phyloP scores from a whole-genome alignment of 352 stramenopile genomes.

The Globisporangium splendens region DNA sequence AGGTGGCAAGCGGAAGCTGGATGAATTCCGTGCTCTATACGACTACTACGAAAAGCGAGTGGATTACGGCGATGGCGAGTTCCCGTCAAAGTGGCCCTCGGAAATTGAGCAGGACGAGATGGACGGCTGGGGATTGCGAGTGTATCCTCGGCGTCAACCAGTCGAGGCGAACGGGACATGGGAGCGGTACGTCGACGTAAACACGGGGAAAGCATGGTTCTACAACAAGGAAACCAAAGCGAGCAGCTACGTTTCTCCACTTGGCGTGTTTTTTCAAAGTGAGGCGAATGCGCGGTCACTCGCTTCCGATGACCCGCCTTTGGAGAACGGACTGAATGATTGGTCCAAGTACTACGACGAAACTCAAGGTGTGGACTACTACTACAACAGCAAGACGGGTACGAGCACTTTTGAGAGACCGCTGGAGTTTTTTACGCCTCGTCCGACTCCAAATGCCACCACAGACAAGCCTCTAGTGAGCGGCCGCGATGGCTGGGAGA shows the following conservation, averaged over 20 bases:
- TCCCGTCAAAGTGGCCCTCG: conserved; percentile 86
- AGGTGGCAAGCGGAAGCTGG: conserved; percentile 67
- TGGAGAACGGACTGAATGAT: conserved; percentile 11
- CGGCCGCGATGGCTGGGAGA: conserved; percentile 34
- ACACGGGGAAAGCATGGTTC: conserved; percentile 48
- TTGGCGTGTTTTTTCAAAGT: conserved; percentile 13
- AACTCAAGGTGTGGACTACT: conserved; percentile 59
- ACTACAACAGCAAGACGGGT: conserved; percentile 35
- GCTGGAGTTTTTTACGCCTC: conserved; percentile 25
- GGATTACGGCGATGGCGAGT: conserved; percentile 90
- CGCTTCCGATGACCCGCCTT: neutral
- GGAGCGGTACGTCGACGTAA: conserved; percentile 61
- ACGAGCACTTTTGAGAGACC: conserved; percentile 29
- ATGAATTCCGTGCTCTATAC: conserved; percentile 88
- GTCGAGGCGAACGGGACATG: conserved; percentile 40
- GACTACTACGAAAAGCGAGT: conserved; percentile 90
- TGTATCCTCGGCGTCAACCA: conserved; percentile 38
- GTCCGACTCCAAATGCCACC: conserved; percentile 5
- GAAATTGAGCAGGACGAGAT: conserved; percentile 89
- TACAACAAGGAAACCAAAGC: conserved; percentile 68
- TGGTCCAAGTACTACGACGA: conserved; percentile 75
- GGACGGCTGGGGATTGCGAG: conserved; percentile 71
- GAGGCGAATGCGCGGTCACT: neutral
- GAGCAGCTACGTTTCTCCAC: conserved; percentile 44
- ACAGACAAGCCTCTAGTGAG: conserved; percentile 10